Evolutionary conservation across 441 rosid species (phyloP).

Genomic region (Croton setiger): DNA sequence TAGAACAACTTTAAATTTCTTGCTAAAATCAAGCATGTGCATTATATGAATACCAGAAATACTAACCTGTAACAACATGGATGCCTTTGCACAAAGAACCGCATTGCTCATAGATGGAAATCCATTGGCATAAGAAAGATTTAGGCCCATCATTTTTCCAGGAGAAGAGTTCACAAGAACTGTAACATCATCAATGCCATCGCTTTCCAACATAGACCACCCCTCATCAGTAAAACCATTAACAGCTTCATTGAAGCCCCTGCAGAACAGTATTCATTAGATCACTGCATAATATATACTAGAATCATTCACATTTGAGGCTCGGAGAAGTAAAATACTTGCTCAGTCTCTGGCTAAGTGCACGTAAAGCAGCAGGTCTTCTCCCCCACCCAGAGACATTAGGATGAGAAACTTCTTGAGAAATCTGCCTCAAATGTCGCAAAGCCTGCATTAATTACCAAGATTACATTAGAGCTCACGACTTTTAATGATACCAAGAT

Average conservation of each 20-base stretch:
- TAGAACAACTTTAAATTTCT: background rate
- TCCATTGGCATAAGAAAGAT: conserved; percentile 69
- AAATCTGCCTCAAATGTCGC: conserved; percentile 86
- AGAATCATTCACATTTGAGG: background rate
- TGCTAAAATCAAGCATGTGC: background rate
- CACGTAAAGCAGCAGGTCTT: conserved; percentile 91
- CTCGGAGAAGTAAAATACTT: conserved; percentile 38
- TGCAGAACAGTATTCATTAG: conserved; percentile 26
- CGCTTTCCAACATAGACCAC: conserved; percentile 85
- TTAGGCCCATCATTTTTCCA: conserved; percentile 79
- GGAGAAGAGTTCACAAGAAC: conserved; percentile 89
- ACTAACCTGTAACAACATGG: conserved; percentile 90
- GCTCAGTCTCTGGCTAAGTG: conserved; percentile 92
- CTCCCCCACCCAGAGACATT: conserved; percentile 88
- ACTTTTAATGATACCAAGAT: background rate
- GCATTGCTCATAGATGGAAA: conserved; percentile 76
- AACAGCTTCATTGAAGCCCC: conserved; percentile 96
- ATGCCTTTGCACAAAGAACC: conserved; percentile 89
- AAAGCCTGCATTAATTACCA: conserved; percentile 49
- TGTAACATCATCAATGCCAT: conserved; percentile 90
- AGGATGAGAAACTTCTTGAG: conserved; percentile 84
- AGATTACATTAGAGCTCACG: conserved; percentile 10
- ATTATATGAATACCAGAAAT: background rate
- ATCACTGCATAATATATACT: background rate
- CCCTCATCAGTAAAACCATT: conserved; percentile 95